phyloP scores from a whole-genome alignment of 2,329 filamentous ascomycete species.

The Curvularia spicifera region DNA sequence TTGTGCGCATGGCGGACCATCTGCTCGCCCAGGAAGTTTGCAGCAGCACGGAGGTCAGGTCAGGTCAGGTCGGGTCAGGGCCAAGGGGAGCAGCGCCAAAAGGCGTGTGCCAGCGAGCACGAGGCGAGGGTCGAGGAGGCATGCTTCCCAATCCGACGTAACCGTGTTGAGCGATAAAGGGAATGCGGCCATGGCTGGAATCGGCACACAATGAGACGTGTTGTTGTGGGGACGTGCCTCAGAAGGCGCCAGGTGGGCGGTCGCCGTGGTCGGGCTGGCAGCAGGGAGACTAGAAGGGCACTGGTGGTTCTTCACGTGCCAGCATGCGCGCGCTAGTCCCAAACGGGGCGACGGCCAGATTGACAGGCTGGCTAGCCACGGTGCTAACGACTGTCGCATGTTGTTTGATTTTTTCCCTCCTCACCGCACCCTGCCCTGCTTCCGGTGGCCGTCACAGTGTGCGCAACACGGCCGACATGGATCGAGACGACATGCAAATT shows the following conservation, averaged over 20 bases:
- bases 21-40: not conserved
- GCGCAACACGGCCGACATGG: constrained; percentile 1
- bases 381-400: not conserved
- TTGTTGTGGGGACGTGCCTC: not conserved
- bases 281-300: not conserved
- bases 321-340: not conserved
- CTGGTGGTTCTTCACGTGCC: constrained; percentile 6
- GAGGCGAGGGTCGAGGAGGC: not conserved
- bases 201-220: not conserved
- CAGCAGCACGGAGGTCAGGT: not conserved
- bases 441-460: not conserved
- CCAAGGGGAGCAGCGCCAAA: no score
- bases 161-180: not conserved
- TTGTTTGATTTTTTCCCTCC: constrained; percentile 5
- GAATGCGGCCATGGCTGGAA: not conserved
- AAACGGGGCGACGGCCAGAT: not conserved
- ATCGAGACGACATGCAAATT: constrained; percentile 1
- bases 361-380: constrained; percentile 6
- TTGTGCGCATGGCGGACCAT: not conserved
- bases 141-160: not conserved
- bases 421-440: constrained; percentile 11
- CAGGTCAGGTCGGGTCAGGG: no score
- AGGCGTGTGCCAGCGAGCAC: not conserved
- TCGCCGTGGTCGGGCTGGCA: not conserved
- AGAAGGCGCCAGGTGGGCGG: no score